These are phyloP conservation scores for Mycena metata DNA, from an alignment of 768 basidiomycete genomes.

Conservation along the genomic window DNA sequence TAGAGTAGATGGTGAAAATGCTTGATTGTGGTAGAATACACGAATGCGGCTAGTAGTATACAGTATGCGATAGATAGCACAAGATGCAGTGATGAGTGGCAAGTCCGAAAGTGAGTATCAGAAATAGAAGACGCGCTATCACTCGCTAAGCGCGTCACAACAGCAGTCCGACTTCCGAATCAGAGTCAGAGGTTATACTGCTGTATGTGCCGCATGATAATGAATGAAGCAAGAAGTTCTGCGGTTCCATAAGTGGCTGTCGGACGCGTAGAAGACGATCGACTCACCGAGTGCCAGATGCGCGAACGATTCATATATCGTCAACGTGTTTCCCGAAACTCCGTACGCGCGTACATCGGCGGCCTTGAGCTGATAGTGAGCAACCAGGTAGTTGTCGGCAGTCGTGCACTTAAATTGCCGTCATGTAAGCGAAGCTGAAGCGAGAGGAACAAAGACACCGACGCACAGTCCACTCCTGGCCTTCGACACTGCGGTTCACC, in stretches of 20 bases:
- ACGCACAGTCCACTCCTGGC: conserved; percentile 84
- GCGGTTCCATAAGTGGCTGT: conserved; percentile 43
- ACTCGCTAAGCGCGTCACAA: conserved; percentile 12
- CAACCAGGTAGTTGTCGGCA: conserved; percentile 67
- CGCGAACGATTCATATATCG: conserved; percentile 68
- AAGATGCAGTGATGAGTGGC: conserved; percentile 7
- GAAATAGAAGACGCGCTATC: conserved; percentile 31
- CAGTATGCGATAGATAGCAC: conserved; percentile 16
- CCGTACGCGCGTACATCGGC: conserved; percentile 67
- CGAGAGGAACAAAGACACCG: conserved; percentile 25
- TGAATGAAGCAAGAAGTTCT: conserved; percentile 72
- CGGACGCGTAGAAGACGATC: conserved; percentile 43
- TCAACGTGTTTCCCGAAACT: conserved; percentile 74
- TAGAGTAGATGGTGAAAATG: conserved; percentile 15
- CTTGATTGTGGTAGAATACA: conserved; percentile 29
- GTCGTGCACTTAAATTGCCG: conserved; percentile 61
- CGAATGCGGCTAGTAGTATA: conserved; percentile 22
- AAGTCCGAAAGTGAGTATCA: conserved; percentile 10
- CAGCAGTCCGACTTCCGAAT: not conserved
- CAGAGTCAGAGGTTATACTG: conserved; percentile 63
- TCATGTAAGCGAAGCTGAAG: not conserved
- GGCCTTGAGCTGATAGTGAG: conserved; percentile 75
- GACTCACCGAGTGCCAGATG: conserved; percentile 69
- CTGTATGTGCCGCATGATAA: conserved; percentile 75
- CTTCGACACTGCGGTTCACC: conserved; percentile 66